Conservation (phyloP, 2,329 filamentous ascomycete genomes). For the Sclerotinia sclerotiorum region DNA sequence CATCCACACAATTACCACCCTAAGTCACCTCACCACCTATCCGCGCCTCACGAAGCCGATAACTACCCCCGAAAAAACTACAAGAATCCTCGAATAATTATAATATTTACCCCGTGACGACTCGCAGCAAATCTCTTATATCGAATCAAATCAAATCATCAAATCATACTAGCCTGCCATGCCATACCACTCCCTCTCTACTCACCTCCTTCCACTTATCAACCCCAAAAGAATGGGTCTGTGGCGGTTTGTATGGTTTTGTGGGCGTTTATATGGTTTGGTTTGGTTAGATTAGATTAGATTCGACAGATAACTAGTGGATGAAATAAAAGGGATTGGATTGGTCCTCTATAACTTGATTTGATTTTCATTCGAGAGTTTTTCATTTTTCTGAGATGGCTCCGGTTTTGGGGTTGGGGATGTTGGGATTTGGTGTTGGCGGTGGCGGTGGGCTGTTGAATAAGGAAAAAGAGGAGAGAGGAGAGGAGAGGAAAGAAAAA, state of each 20-base stretch:
- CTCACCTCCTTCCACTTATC: no score
- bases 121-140: background rate
- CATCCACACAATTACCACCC: background rate
- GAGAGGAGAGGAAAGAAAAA: no score
- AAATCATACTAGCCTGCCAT: background rate
- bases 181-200: accelerated
- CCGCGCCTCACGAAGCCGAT: background rate
- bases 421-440: no score
- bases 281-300: background rate
- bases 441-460: no score
- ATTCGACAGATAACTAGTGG: no score
- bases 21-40: background rate
- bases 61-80: background rate
- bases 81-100: background rate
- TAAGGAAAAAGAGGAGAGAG: no score
- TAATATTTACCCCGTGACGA: background rate
- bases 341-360: constrained; percentile 2
- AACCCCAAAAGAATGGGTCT: no score
- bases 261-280: background rate
- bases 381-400: no score
- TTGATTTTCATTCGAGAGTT: background rate
- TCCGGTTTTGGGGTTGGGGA: background rate
- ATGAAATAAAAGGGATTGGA: background rate
- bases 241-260: no score
- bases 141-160: background rate